phyloP scores from a whole-genome alignment of 2,329 filamentous ascomycete genomes.

The Epichloe elymi region DNA sequence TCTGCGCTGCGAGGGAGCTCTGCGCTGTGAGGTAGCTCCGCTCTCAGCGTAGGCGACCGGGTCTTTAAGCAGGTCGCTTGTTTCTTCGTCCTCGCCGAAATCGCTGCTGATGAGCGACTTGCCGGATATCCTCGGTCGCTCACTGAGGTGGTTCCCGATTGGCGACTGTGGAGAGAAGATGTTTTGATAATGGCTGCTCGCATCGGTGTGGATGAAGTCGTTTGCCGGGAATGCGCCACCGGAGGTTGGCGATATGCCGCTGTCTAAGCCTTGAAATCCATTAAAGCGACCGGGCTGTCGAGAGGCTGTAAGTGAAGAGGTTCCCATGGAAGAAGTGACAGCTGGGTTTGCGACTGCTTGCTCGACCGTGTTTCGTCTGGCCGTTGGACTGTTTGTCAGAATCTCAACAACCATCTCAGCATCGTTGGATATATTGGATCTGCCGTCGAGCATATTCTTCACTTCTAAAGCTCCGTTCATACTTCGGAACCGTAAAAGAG shows the following conservation, averaged over 20 bases:
- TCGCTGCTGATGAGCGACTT: conserved; percentile 64
- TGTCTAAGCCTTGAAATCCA: conserved; percentile 49
- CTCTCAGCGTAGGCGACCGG: conserved; percentile 61
- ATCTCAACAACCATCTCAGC: conserved; percentile 46
- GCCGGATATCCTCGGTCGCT: conserved; percentile 46
- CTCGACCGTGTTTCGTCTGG: conserved; percentile 16
- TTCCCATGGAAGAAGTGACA: conserved; percentile 26
- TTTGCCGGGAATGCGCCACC: conserved; percentile 37
- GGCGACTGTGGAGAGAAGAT: conserved; percentile 64
- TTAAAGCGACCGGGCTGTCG: conserved; percentile 49
- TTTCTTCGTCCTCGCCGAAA: conserved; percentile 52
- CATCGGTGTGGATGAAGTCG: conserved; percentile 47
- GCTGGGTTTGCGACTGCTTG: conserved; percentile 11
- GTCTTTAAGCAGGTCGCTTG: conserved; percentile 57
- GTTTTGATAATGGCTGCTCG: conserved; percentile 41
- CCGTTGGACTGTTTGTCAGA: conserved; percentile 26
- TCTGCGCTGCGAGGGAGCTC: conserved; percentile 47
- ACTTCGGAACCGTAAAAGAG: conserved; percentile 39
- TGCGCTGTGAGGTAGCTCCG: conserved; percentile 34
- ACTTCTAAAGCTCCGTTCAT: conserved; percentile 40
- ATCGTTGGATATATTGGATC: conserved; percentile 36
- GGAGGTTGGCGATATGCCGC: conserved; percentile 43
- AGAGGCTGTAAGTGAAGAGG: conserved; percentile 27
- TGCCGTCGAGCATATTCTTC: conserved; percentile 44
- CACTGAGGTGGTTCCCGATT: conserved; percentile 55